These are phyloP conservation scores for Ramaria rubella DNA, from an alignment of 768 basidiomycete genomes.

Conservation along the genomic window DNA sequence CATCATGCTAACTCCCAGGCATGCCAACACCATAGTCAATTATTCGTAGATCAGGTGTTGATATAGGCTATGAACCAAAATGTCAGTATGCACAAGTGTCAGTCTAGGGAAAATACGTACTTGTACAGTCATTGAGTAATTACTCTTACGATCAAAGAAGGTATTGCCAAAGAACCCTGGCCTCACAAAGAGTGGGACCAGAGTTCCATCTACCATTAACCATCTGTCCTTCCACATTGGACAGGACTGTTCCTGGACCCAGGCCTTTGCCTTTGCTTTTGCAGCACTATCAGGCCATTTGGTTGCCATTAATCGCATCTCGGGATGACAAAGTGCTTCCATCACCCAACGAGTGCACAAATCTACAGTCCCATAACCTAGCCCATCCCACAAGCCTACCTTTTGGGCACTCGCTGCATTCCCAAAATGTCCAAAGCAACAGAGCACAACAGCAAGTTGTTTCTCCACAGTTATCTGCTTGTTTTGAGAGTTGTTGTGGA, in stretches of 20 bases:
- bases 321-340: slow-evolving; percentile 23
- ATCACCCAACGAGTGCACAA: slow-evolving; percentile 26
- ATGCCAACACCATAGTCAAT: slow-evolving; percentile 28
- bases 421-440: slow-evolving; percentile 34
- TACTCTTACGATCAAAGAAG: too few relatives aligned
- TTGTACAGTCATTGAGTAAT: slow-evolving; percentile 35
- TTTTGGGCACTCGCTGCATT: slow-evolving; percentile 29
- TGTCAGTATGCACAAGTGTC: too few relatives aligned
- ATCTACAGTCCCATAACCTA: slow-evolving; percentile 27
- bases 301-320: slow-evolving; percentile 24
- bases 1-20: slow-evolving; percentile 28
- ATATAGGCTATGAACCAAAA: slow-evolving; percentile 15
- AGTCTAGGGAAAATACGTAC: slow-evolving; percentile 19
- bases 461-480: slow-evolving; percentile 22
- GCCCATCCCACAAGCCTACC: slow-evolving; percentile 35
- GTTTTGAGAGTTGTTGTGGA: slow-evolving; percentile 24
- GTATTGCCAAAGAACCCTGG: slow-evolving; percentile 31
- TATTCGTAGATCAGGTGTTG: slow-evolving; percentile 31
- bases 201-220: too few relatives aligned
- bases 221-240: slow-evolving; percentile 31
- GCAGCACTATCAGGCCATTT: slow-evolving; percentile 25
- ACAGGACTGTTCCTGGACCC: slow-evolving; percentile 31
- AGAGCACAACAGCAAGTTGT: slow-evolving; percentile 37
- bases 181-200: too few relatives aligned
- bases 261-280: slow-evolving; percentile 32